Base-by-base conservation (phyloP, 179 eudicot genomes). In the Drosera spatulata region DNA sequence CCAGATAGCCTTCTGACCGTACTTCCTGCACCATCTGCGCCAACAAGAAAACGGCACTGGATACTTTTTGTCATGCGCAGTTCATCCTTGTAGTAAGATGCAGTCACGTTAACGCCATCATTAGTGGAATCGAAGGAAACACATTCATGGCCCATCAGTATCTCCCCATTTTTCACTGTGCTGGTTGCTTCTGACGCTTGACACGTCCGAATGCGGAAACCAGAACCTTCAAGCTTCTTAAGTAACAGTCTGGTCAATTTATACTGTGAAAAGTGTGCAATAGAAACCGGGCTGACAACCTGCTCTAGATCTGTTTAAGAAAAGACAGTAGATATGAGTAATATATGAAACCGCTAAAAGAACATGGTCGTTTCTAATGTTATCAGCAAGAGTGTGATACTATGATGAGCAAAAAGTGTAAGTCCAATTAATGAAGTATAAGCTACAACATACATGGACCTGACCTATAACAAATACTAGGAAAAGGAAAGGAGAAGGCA, bases 1-100 rank as follows among this genome's bases (percentile, higher is more conserved):
- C 95, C 90, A 48, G 69, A 70, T 58, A 84, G 82, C 59, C 77
- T 82, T 65, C 96, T 80, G 55, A 88, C 80, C 15, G 78, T 79
- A 75, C 99, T 93, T 76, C 83, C 83, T 5, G 96, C 88, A 55
- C 98, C 98, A 75, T 91, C 98, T 54, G 95, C 72, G 57, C 89
- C 96, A 69, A 88, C 71, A 76, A 93, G 85, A 61, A 82, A 57
- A 42, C 77, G 63, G 68, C 96, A 93, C 38, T 53, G 77, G 65
- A 93, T 76, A 48, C 73, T 66, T 75, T 75, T 84, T 73, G 76
- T 66, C 48, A 56, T 61, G 49, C 56, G 66, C 65, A 70, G 79
- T 56, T 89, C 93, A 7, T 77, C 80, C 68, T 70, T 75, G 7
- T 71, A 70, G 69, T 62, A 70, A 61, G 84, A 76, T 33, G 80